Evolutionary conservation across 2,329 filamentous ascomycete genomes (phyloP).

Genomic region (Alternaria novae-zelandiae): DNA sequence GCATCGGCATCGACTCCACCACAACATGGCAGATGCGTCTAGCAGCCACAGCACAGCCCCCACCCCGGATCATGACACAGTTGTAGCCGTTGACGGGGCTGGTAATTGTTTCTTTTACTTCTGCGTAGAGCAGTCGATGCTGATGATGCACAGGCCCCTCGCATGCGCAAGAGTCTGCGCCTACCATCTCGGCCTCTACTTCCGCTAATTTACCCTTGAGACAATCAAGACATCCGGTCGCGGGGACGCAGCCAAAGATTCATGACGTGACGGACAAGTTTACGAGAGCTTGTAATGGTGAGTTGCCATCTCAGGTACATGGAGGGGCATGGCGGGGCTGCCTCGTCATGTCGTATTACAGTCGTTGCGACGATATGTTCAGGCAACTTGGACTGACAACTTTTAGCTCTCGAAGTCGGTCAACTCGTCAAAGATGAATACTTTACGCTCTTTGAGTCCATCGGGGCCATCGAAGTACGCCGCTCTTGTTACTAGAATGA

Average conservation of each 20-base stretch:
- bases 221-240: constrained; percentile 30
- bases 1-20: constrained; percentile 41
- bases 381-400: constrained; percentile 17
- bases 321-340: constrained; percentile 25
- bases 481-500: background rate
- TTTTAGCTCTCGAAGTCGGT: constrained; percentile 74
- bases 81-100: constrained; percentile 21
- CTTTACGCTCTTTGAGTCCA: constrained; percentile 93
- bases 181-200: constrained; percentile 19
- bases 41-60: constrained; percentile 32
- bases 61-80: constrained; percentile 14
- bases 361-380: background rate
- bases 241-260: constrained; percentile 45
- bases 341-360: constrained; percentile 5
- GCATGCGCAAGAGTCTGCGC: constrained; percentile 21
- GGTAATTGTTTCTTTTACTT: constrained; percentile 3
- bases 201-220: constrained; percentile 38
- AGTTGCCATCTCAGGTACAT: constrained; percentile 11
- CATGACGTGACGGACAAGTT: constrained; percentile 65
- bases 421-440: constrained; percentile 91
- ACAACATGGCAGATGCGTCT: constrained; percentile 42
- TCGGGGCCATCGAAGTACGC: constrained; percentile 76
- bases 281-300: constrained; percentile 59
- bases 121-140: constrained; percentile 12
- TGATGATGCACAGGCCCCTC: constrained; percentile 27